Base-by-base conservation (phyloP, 192 early-diverging fungal species). In the Podila clonocystis region DNA sequence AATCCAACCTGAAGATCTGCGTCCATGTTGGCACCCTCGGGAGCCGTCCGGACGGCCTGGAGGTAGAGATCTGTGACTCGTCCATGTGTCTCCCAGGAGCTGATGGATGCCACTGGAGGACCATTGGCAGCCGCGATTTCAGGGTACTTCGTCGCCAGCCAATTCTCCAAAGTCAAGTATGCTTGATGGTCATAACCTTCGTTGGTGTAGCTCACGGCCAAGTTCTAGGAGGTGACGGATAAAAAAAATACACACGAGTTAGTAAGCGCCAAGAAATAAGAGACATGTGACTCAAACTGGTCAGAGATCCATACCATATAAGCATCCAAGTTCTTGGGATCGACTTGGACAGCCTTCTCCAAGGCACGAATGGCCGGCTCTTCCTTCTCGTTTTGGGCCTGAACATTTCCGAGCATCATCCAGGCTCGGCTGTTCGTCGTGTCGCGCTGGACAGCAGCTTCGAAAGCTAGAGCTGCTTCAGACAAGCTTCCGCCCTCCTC, bases 301-400 rank as follows among this genome's bases (percentile, higher is more conserved):
- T 0, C 1, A 20, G 34, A 22, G 13, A n/a, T 60, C 62, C 62
- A 49, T 85, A 89, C 88, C 91, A 92, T 91, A 34, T 91, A 72
- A 24, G 91, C 91, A 62, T 80, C 60, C 64, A 91, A 71, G 68
- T 92, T 92, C 31, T 82, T 85, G 6, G 95, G 89, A 76, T 98
- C 90, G n/a, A 93, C 71, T 58, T 86, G 87, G 19, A 97, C 87
- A 20, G 95, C 93, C 70, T 91, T 94, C 58, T 94, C 92, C 63
- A 99, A 85, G 4, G 98, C 95, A 17, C 93, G 92, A 59, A 99
- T 97, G 3, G 98, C 97, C 19, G 93, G 90, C 31, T 91, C 91
- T 74, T 99, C 98, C 74, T 97, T 97, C 84, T 99, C 98, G 77
- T 98, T 99, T 73, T 99, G 97, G 61, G 97, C 96, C 68, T 99